Evolutionary conservation across 768 basidiomycete genomes (phyloP).

Genomic region (Floccularia luteovirens): DNA sequence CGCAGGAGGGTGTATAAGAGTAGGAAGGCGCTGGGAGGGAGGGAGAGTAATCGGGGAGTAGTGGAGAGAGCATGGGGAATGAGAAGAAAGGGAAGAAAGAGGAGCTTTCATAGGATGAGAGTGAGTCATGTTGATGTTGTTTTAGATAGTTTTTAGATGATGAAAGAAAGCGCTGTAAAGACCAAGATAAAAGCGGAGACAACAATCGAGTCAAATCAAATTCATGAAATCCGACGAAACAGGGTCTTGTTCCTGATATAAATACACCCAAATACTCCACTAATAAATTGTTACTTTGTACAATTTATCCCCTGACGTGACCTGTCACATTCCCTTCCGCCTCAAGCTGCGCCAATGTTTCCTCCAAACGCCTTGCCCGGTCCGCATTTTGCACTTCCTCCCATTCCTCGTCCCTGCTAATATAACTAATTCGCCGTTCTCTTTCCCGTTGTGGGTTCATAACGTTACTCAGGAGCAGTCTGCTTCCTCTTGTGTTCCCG

Average conservation of each 20-base stretch:
- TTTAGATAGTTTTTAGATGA: no score
- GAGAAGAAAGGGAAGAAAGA: conserved; percentile 3
- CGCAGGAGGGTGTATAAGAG: conserved; percentile 42
- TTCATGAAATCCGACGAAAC: no score
- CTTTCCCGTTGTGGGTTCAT: conserved; percentile 40
- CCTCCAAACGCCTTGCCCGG: conserved; percentile 44
- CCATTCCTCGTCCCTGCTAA: conserved; percentile 48
- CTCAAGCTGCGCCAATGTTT: conserved; percentile 44
- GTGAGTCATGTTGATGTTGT: not conserved
- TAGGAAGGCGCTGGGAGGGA: conserved; percentile 50
- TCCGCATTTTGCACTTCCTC: conserved; percentile 47
- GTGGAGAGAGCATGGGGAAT: conserved; percentile 8
- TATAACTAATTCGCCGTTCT: conserved; percentile 45
- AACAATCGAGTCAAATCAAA: no score
- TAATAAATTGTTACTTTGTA: no score
- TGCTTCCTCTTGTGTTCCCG: conserved; percentile 66
- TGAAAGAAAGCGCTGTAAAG: no score
- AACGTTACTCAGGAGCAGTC: conserved; percentile 47
- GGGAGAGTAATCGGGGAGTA: conserved; percentile 46
- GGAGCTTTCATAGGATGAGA: conserved; percentile 1
- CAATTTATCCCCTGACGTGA: no score
- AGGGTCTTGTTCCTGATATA: no score
- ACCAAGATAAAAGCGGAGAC: no score
- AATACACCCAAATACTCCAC: no score
- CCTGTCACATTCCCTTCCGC: no score